Conservation (phyloP, 306 rosid species). For the Vicia faba region DNA sequence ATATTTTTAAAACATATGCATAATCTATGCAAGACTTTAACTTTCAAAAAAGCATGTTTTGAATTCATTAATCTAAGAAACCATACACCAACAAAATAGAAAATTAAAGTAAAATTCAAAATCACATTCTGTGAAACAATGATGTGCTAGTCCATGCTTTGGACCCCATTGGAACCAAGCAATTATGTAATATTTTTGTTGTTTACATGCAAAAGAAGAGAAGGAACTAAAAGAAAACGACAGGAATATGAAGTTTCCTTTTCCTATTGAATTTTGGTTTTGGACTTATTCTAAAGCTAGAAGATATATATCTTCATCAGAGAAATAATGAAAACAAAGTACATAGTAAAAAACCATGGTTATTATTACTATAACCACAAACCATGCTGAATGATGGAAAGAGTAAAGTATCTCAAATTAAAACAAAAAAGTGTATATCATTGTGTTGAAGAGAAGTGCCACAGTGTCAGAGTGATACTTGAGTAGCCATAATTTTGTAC, state of each 20-base stretch:
- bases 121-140: slow-evolving; percentile 8
- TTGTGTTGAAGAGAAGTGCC: slow-evolving; percentile 29
- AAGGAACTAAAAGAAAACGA: slow-evolving; percentile 28
- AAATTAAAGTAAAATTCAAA: slow-evolving; percentile 16
- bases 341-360: slow-evolving; percentile 36
- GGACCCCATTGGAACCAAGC: slow-evolving; percentile 43
- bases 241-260: slow-evolving; percentile 27
- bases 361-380: slow-evolving; percentile 20
- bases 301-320: slow-evolving; percentile 23
- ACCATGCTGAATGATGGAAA: not conserved
- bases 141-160: slow-evolving; percentile 27
- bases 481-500: slow-evolving; percentile 30
- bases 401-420: slow-evolving; percentile 11
- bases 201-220: slow-evolving; percentile 32
- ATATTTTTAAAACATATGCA: not conserved
- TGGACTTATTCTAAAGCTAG: slow-evolving; percentile 30
- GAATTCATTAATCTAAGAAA: slow-evolving; percentile 25
- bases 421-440: slow-evolving; percentile 4
- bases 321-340: slow-evolving; percentile 28
- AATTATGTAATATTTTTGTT: slow-evolving; percentile 28
- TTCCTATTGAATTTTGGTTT: slow-evolving; percentile 28
- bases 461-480: slow-evolving; percentile 32
- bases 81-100: slow-evolving; percentile 18
- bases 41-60: slow-evolving; percentile 18
- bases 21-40: not conserved